Evolutionary conservation across 163 green algal species (phyloP), one percentile per base, ranked within the genome.

Genomic region (Scenedesmus sp.): DNA sequence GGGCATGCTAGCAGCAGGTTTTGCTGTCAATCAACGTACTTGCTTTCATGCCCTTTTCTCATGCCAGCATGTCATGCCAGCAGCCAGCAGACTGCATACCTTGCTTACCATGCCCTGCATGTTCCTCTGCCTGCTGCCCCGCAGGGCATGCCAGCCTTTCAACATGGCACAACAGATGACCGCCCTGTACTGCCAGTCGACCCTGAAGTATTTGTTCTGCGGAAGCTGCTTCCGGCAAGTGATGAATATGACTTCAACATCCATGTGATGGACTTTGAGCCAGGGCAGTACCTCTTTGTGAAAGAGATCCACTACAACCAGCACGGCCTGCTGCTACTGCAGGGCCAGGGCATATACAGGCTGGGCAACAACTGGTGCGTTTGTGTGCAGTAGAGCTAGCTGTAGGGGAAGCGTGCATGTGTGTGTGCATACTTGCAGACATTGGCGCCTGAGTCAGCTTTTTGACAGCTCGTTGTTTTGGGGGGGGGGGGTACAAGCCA

Each of bases 291-390:
- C 91, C 91, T 99, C 42, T 96, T 97, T 89, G 97, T 99, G 12
- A 99, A 99, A 95, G 98, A 99, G 93, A 94, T 99, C 44, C 98
- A 99, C 95, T 99, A 99, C 96, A 99, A 99, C 94, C 98, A 99
- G 95, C 98, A 99, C 88, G 98, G 98, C 3, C 93, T 99, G 82
- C 91, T 99, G 87, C 90, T 99, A 80, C 93, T 99, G 83, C 93
- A 97, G 88, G 98, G 98, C 2, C 95, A 98, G 85, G 98, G 98
- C 89, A 98, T 99, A 88, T 99, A 99, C 94, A 94, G 98, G 26
- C 96, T 99, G 9, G 96, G 92, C 26, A 96, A 99, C 91, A 94
- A 94, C 37, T 99, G 96, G 96, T 95, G 84, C 76, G 85, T 18
- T 3, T 65, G n/a, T 42, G 70, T 68, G 81, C n/a, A 16, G n/a